Conservation (phyloP, 2,329 filamentous ascomycete genomes). For the Trichoderma arundinaceum region DNA sequence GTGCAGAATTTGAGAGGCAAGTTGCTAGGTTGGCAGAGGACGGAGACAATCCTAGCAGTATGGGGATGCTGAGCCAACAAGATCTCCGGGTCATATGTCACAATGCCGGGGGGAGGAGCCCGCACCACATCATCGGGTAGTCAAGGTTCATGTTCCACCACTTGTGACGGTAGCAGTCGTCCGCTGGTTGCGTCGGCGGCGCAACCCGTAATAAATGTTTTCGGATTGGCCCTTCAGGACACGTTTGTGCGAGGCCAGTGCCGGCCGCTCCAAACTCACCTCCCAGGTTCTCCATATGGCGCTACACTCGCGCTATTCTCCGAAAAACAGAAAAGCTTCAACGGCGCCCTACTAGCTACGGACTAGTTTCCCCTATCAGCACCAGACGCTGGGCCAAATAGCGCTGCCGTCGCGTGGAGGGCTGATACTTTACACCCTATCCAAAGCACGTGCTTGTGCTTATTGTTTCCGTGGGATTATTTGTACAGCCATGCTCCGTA, state of each 20-base stretch:
- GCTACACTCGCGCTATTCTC: constrained; percentile 26
- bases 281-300: constrained; percentile 22
- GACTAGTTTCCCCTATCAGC: constrained; percentile 13
- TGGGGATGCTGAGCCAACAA: constrained; percentile 27
- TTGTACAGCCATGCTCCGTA: neutral
- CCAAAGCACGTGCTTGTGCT: constrained; percentile 16
- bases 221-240: constrained; percentile 9
- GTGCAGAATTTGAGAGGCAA: constrained; percentile 8
- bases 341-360: constrained; percentile 20
- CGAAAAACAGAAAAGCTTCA: constrained; percentile 20
- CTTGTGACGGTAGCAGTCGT: neutral
- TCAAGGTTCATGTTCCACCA: neutral
- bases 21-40: neutral
- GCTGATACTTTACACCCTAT: neutral
- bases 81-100: constrained; percentile 30
- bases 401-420: constrained; percentile 1
- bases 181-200: constrained; percentile 18
- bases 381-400: neutral
- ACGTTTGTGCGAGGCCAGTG: constrained; percentile 17
- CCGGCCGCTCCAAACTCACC: constrained; percentile 12
- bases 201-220: constrained; percentile 1
- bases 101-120: constrained; percentile 13
- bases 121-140: constrained; percentile 14
- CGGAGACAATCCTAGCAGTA: constrained; percentile 8
- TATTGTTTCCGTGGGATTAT: neutral